phyloP scores from a whole-genome alignment of 2,329 filamentous ascomycete genomes.

The Fusarium goolgardi region DNA sequence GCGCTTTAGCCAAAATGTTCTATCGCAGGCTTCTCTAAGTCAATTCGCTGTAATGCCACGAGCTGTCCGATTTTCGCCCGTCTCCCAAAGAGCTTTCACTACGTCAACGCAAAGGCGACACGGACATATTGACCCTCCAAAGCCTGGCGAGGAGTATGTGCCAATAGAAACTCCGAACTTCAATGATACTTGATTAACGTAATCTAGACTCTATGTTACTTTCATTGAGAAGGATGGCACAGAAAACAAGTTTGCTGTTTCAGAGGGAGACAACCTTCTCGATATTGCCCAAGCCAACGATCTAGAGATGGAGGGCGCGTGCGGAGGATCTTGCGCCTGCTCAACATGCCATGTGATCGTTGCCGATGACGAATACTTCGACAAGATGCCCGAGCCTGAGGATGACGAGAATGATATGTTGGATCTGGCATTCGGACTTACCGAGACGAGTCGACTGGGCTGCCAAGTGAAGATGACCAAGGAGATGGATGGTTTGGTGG shows the following conservation, averaged over 20 bases:
- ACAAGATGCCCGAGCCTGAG: conserved; percentile 80
- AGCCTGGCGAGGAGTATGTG: conserved; percentile 89
- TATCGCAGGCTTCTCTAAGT: conserved; percentile 38
- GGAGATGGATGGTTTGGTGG: conserved; percentile 86
- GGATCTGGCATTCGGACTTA: conserved; percentile 88
- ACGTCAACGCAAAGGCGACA: conserved; percentile 71
- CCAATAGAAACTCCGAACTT: background rate
- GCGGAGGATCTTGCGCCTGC: conserved; percentile 92
- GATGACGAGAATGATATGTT: conserved; percentile 92
- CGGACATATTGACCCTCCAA: conserved; percentile 84
- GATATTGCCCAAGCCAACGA: conserved; percentile 96
- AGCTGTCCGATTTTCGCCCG: conserved; percentile 32
- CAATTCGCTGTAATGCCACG: conserved; percentile 27
- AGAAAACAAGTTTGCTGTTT: conserved; percentile 80
- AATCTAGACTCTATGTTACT: conserved; percentile 80
- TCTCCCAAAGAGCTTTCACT: conserved; percentile 69
- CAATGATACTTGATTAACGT: conserved; percentile 13
- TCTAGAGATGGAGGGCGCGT: conserved; percentile 98
- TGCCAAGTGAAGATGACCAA: conserved; percentile 94
- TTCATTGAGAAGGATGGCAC: conserved; percentile 92
- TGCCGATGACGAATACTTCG: conserved; percentile 76
- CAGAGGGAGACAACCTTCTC: conserved; percentile 89
- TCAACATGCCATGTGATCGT: conserved; percentile 95
- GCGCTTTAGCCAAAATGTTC: conserved; percentile 30
- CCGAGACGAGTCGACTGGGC: conserved; percentile 84